Base-by-base conservation (phyloP, 176 grass and related monocot genomes). In the Bothriochloa decipiens region DNA sequence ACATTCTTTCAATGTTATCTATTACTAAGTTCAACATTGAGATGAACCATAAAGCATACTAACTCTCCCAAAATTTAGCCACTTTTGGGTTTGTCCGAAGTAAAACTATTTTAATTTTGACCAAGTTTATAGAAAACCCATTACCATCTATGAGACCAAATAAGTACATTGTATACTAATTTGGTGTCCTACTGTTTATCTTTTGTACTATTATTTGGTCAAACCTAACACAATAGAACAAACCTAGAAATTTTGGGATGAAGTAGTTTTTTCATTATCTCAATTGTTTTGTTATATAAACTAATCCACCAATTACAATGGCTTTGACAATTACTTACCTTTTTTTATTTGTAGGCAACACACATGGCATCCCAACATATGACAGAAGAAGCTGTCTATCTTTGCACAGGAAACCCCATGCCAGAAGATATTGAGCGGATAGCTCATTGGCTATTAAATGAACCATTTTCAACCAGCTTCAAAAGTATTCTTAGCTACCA, bases 361-460 rank as follows among this genome's bases (percentile, higher is more conserved):
- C 93, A 99, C 74, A 99, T 99, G 96, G 84, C 96, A 81, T 99
- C 93, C 67, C 85, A 92, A 79, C 83, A 92, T 79, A 90, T 99
- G 74, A 88, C 86, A 72, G 96, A 99, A 89, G 93, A 96, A 89
- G 90, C 96, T 68, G 93, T 99, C 28, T 96, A 99, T 76, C 96
- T 99, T 85, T 99, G 96, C 91, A 99, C 91, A 26, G 96, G 96
- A 89, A 96, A 96, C 68, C 96, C 96, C 76, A 90, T 94, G 93
- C 96, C 88, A 22, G 92, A 94, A 76, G 96, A 99, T 71, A 94
- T 99, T 63, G 93, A 96, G 75, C 81, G 94, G 89, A 99, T 99
- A 77, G 64, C 91, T 65, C 92, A 87, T 83, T 99, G 93, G 96
- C 81, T 99, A 81, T 80, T 99, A 29, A 99, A 99, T 79, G 96